Evolutionary conservation across 176 grass and related monocot species (phyloP).

Genomic region (Oryza glaberrima): DNA sequence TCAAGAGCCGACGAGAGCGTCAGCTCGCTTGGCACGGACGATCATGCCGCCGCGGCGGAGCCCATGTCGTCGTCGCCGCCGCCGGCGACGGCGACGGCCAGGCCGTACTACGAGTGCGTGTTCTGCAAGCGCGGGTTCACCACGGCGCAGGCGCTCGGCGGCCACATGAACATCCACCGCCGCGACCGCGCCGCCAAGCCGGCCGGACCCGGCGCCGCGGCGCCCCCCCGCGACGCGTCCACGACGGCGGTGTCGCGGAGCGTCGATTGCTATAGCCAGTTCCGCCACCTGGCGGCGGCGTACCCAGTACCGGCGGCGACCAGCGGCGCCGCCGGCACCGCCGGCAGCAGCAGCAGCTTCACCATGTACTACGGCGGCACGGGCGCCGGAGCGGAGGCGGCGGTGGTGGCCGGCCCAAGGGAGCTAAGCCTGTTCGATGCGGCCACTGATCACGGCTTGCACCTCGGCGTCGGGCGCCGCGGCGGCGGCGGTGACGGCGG

Average conservation of each 20-base stretch:
- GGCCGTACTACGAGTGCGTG: no score
- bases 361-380: conserved; percentile 20
- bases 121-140: no score
- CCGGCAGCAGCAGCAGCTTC: conserved; percentile 30
- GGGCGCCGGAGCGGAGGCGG: background rate
- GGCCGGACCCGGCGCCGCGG: background rate
- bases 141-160: background rate
- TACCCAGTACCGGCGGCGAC: background rate
- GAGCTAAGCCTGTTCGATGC: conserved; percentile 51
- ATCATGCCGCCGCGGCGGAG: background rate
- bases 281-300: background rate
- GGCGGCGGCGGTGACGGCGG: background rate
- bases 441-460: conserved; percentile 29
- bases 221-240: background rate
- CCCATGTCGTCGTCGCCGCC: background rate
- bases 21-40: background rate
- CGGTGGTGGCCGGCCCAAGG: background rate
- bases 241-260: conserved; percentile 28
- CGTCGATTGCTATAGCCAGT: conserved; percentile 35
- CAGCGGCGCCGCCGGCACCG: background rate
- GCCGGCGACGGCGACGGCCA: background rate
- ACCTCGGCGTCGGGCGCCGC: conserved; percentile 12
- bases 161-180: conserved; percentile 53
- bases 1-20: conserved; percentile 27
- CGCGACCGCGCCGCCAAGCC: conserved; percentile 3